phyloP scores from a whole-genome alignment of 208 protist species.

The Crithidia bombi region DNA sequence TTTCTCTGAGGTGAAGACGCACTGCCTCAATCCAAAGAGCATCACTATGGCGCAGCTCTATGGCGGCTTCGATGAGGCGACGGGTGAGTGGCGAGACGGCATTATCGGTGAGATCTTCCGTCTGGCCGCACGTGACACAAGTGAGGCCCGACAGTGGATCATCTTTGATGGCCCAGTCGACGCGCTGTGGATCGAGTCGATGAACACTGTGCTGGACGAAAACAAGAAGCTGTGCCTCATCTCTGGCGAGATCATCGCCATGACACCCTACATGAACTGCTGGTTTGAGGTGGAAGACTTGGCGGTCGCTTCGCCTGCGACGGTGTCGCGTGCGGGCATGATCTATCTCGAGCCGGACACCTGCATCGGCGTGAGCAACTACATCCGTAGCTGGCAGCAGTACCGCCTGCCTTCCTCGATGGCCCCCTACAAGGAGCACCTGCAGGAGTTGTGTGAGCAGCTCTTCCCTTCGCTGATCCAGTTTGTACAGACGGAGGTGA shows the following conservation, averaged over 20 bases:
- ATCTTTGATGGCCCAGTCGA: constrained; percentile 98
- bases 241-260: constrained; percentile 95
- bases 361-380: constrained; percentile 85
- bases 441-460: constrained; percentile 88
- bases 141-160: constrained; percentile 94
- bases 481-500: constrained; percentile 92
- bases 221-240: constrained; percentile 97
- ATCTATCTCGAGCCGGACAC: constrained; percentile 97
- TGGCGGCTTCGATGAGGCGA: constrained; percentile 96
- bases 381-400: constrained; percentile 85
- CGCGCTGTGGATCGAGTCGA: constrained; percentile 96
- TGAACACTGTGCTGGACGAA: constrained; percentile 96
- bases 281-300: constrained; percentile 98
- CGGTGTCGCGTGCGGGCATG: constrained; percentile 98
- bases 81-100: constrained; percentile 97
- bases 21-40: constrained; percentile 96
- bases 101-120: constrained; percentile 95
- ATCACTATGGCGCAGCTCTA: constrained; percentile 98
- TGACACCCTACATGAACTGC: constrained; percentile 95
- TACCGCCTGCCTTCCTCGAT: constrained; percentile 83
- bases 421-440: constrained; percentile 82
- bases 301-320: constrained; percentile 96
- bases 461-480: constrained; percentile 91
- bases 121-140: constrained; percentile 84
- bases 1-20: constrained; percentile 87